These are phyloP conservation scores for Suillus occidentalis DNA, from an alignment of 768 basidiomycete genomes.

Conservation along the genomic window DNA sequence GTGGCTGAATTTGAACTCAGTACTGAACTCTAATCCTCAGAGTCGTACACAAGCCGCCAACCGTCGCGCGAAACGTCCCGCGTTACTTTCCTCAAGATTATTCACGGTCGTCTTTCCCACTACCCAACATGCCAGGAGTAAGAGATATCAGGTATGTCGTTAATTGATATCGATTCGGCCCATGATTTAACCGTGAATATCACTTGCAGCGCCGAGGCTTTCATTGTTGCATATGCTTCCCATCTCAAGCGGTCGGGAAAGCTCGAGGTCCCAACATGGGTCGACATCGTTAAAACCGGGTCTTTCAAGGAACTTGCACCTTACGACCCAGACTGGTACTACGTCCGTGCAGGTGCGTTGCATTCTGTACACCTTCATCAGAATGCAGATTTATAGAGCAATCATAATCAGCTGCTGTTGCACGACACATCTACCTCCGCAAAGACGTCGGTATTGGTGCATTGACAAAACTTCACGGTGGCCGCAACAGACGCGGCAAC, in stretches of 20 bases:
- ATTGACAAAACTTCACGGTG: conserved; percentile 94
- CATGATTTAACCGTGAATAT: conserved; percentile 18
- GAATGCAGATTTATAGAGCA: neutral
- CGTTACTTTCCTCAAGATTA: conserved; percentile 48
- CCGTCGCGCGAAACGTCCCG: conserved; percentile 48
- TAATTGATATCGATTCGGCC: conserved; percentile 11
- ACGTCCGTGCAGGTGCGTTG: conserved; percentile 88
- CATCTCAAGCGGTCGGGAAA: conserved; percentile 98
- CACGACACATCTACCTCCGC: conserved; percentile 99
- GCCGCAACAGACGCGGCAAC: conserved; percentile 93
- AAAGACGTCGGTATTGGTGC: conserved; percentile 95
- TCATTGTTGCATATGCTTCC: conserved; percentile 92
- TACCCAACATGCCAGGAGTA: conserved; percentile 73
- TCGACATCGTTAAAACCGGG: conserved; percentile 98
- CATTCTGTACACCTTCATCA: neutral
- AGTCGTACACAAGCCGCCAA: conserved; percentile 47
- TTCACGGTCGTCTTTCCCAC: conserved; percentile 41
- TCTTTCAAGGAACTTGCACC: conserved; percentile 97
- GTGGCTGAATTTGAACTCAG: conserved; percentile 38
- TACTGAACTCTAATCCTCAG: conserved; percentile 29
- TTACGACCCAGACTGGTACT: conserved; percentile 99
- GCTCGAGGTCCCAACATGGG: conserved; percentile 98
- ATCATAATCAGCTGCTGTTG: conserved; percentile 72
- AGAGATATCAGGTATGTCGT: conserved; percentile 69
- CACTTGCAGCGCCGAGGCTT: conserved; percentile 76